Evolutionary conservation across 805 yeast species (phyloP).

Genomic region (Kazachstania bromeliacearum): DNA sequence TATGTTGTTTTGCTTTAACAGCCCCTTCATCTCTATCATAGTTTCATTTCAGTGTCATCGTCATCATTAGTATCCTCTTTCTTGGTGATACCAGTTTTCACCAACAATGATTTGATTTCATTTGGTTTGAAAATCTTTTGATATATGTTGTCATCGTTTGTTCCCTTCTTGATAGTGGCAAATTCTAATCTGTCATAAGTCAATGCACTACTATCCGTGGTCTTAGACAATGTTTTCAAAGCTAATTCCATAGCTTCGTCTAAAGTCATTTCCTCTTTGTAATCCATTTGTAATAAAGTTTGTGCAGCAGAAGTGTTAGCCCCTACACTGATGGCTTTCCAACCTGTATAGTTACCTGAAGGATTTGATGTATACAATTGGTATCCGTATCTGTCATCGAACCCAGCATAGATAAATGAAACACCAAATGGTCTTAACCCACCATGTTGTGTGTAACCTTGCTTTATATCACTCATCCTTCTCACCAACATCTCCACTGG

Average conservation of each 20-base stretch:
- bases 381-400: conserved; percentile 80
- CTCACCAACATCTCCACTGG: conserved; percentile 90
- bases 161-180: conserved; percentile 57
- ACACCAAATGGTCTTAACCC: conserved; percentile 98
- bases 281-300: conserved; percentile 89
- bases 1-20: too few species aligned
- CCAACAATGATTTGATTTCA: conserved; percentile 67
- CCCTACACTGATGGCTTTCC: conserved; percentile 97
- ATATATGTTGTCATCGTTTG: conserved; percentile 45
- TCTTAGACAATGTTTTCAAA: conserved; percentile 82
- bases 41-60: conserved; percentile 14
- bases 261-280: conserved; percentile 66
- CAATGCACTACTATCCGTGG: conserved; percentile 81
- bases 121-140: conserved; percentile 73
- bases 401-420: conserved; percentile 91
- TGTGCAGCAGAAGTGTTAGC: conserved; percentile 96
- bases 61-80: conserved; percentile 40
- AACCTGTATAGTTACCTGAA: conserved; percentile 93
- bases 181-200: conserved; percentile 88
- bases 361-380: conserved; percentile 95
- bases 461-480: conserved; percentile 84
- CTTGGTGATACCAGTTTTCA: conserved; percentile 58
- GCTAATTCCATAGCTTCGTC: conserved; percentile 81
- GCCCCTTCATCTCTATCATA: conserved; percentile 7
- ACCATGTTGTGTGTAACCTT: conserved; percentile 97